A percentile compares a stretch with the other conserved stretches of the same genome.
Conservation (phyloP, 176 grass and related monocot genomes). For the Luzula sylvatica region DNA sequence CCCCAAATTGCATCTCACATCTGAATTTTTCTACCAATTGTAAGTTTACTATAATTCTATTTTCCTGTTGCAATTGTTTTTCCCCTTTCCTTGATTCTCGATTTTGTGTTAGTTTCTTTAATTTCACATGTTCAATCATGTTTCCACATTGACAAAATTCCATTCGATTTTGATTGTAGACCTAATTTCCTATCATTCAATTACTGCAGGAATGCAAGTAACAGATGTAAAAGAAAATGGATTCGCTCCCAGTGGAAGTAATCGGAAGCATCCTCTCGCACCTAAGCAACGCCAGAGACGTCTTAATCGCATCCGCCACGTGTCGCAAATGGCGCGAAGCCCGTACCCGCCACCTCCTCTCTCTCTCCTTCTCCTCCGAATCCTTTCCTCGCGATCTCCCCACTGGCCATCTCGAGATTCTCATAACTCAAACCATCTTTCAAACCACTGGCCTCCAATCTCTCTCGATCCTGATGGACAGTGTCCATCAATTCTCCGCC, state of each 20-base stretch:
- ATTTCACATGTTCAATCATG: no score
- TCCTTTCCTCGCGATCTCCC: conserved; percentile 67
- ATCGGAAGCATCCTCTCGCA: conserved; percentile 91
- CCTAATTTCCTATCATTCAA: no score
- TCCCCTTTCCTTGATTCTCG: no score
- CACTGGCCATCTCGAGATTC: conserved; percentile 68
- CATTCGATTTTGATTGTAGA: no score
- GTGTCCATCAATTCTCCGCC: conserved; percentile 69
- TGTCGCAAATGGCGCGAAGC: conserved; percentile 80
- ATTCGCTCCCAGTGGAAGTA: conserved; percentile 78
- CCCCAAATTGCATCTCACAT: no score
- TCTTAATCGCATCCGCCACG: conserved; percentile 61
- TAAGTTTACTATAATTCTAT: no score
- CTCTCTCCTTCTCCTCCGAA: conserved; percentile 62
- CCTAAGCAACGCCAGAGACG: conserved; percentile 53
- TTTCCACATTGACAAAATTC: no score
- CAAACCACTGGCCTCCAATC: conserved; percentile 69
- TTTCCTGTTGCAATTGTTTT: no score
- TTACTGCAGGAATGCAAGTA: no score
- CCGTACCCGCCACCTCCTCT: conserved; percentile 66
- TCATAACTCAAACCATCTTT: conserved; percentile 93
- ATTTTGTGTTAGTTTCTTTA: no score
- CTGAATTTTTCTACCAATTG: no score
- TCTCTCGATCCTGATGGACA: conserved; percentile 78
- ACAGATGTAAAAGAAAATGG: no score